Percentiles rank a stretch among this genome's conserved stretches.
Evolutionary conservation across 306 rosid species (phyloP).

Genomic region (Astragalus membranaceus): DNA sequence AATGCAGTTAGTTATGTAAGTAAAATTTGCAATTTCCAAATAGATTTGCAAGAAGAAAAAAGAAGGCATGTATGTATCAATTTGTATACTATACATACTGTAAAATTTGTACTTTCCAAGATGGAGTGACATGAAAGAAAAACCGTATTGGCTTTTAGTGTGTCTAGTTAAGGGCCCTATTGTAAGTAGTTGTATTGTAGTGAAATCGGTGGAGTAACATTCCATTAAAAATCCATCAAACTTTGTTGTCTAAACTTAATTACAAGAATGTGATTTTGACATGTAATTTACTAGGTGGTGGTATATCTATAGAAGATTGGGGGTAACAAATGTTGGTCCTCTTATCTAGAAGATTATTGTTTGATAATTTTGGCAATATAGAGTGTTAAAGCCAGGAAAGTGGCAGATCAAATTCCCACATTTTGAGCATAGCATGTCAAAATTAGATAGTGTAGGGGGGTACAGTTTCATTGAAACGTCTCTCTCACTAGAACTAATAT

Average conservation of each 20-base stretch:
- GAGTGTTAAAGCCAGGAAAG: slow-evolving; percentile 6
- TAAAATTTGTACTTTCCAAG: slow-evolving; percentile 26
- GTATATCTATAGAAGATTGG: neutral
- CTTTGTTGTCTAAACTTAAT: slow-evolving; percentile 31
- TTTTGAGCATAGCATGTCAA: slow-evolving; percentile 19
- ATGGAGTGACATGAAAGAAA: slow-evolving; percentile 24
- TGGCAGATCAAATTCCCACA: neutral
- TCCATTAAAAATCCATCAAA: slow-evolving; percentile 29
- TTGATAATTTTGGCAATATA: slow-evolving; percentile 15
- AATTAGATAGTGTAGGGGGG: neutral
- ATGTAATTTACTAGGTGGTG: slow-evolving; percentile 12
- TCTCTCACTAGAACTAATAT: slow-evolving; percentile 6
- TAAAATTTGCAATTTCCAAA: slow-evolving; percentile 4
- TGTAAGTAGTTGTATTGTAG: neutral
- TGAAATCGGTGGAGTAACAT: slow-evolving; percentile 16
- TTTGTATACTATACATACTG: slow-evolving; percentile 4
- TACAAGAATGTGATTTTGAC: slow-evolving; percentile 25
- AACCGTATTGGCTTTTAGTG: neutral
- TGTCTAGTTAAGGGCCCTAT: neutral
- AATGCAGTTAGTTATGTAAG: neutral
- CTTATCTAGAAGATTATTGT: neutral
- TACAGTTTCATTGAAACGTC: slow-evolving; percentile 17
- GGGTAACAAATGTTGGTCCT: slow-evolving; percentile 22
- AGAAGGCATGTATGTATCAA: slow-evolving; percentile 3
- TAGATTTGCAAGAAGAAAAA: neutral